Evolutionary conservation across 805 yeast genomes (phyloP), one percentile per base, ranked within the genome.

Genomic region (Zygoascus flipseniorum): DNA sequence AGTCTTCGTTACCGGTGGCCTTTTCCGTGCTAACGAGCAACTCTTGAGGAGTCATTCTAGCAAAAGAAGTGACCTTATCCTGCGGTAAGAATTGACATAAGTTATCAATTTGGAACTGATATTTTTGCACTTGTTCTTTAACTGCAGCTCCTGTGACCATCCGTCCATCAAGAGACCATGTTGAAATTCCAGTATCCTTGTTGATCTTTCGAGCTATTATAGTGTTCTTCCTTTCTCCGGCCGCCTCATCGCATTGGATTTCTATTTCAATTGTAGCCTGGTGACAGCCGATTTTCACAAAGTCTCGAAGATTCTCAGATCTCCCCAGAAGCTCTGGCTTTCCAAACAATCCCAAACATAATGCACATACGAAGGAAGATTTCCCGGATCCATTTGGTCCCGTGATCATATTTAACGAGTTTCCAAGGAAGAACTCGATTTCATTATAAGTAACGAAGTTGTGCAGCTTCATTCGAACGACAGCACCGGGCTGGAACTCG

Each of bases 331-430:
- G 48, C 48, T 60, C 59, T 5, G 59, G 59, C 23, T 78, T 81
- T 1, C 97, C 98, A 1, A 85, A 92, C 16, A 93, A 70, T 0
- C 97, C 96, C 35, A 93, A 73, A 64, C 96, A 92, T 0, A 92
- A 80, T 0, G 97, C 98, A 56, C 97, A 87, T 3, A 93, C 90
- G 62, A 93, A 80, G 0, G 98, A 89, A 41, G 93, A 83, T 63
- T 93, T 93, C 6, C 99, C 99, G 0, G 96, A 80, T 37, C 99
- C 99, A 66, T 93, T 93, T 11, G 97, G 97, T 0, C 97, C 99
- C 51, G 93, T 85, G 54, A 93, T 86, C 83, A 93, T 81, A 65
- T 93, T 93, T 64, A 93, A 74, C 1, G 83, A 75, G 0, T 97
- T 97, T 0, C 92, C 85, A 53, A 92, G 76, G 42, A 76, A 74